Evolutionary conservation across 257 asterid species (phyloP).

Genomic region (Eucommia ulmoides): DNA sequence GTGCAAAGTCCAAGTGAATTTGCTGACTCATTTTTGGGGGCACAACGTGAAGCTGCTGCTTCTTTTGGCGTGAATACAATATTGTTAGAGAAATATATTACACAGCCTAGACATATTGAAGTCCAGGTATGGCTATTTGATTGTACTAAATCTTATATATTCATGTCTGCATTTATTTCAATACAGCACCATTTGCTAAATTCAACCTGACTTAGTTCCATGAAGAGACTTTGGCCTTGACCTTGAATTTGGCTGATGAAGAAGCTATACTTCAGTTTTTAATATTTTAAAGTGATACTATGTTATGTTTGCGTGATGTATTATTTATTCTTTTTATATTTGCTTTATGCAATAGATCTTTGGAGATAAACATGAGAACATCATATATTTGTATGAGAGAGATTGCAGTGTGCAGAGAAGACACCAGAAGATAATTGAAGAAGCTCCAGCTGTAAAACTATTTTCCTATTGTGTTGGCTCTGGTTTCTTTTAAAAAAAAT

Average conservation of each 20-base stretch:
- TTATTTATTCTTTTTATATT: neutral
- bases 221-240: neutral
- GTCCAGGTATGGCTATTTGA: slow-evolving; percentile 62
- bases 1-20: slow-evolving; percentile 74
- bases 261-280: neutral
- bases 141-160: too few relatives aligned
- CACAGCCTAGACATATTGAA: slow-evolving; percentile 94
- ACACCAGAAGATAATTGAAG: slow-evolving; percentile 98
- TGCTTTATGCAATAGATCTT: slow-evolving; percentile 43
- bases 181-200: too few relatives aligned
- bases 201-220: neutral
- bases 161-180: too few relatives aligned
- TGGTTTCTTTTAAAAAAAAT: slow-evolving; percentile 11
- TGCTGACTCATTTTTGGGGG: slow-evolving; percentile 79
- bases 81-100: slow-evolving; percentile 90
- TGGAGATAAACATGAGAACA: slow-evolving; percentile 82
- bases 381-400: slow-evolving; percentile 88
- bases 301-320: neutral
- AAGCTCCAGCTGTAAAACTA: slow-evolving; percentile 93
- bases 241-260: neutral
- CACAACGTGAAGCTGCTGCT: slow-evolving; percentile 99
- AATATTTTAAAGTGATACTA: too few relatives aligned
- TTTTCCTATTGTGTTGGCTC: slow-evolving; percentile 2
- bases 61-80: slow-evolving; percentile 85
- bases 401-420: slow-evolving; percentile 99